phyloP scores from a whole-genome alignment of 768 basidiomycete genomes.

The Russula ochroleuca region DNA sequence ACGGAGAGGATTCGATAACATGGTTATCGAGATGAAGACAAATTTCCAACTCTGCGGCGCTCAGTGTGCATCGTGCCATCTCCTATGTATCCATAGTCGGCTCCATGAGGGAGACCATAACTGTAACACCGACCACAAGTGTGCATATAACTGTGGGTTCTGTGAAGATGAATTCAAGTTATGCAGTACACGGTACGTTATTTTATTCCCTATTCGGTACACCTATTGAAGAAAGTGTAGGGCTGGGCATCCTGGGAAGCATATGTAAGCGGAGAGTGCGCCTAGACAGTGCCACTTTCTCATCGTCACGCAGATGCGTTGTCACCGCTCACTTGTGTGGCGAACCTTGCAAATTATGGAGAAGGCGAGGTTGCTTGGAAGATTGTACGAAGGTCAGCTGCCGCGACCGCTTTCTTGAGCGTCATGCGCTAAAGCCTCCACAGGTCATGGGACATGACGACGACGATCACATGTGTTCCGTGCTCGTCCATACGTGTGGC shows the following conservation, averaged over 20 bases:
- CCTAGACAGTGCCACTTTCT: background rate
- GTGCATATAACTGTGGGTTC: constrained; percentile 44
- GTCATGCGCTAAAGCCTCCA: background rate
- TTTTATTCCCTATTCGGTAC: background rate
- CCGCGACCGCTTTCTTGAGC: too few relatives aligned
- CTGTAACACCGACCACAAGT: constrained; percentile 49
- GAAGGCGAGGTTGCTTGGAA: constrained; percentile 48
- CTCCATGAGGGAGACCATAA: constrained; percentile 48
- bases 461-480: constrained; percentile 51
- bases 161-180: constrained; percentile 34
- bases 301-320: constrained; percentile 41
- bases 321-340: constrained; percentile 52
- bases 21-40: constrained; percentile 44
- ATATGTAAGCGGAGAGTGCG: constrained; percentile 42
- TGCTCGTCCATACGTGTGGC: constrained; percentile 52
- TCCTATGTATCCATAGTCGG: constrained; percentile 46
- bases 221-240: constrained; percentile 31
- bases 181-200: constrained; percentile 47
- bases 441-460: constrained; percentile 48
- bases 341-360: constrained; percentile 43
- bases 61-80: constrained; percentile 45
- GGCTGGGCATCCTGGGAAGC: constrained; percentile 54
- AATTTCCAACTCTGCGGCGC: constrained; percentile 48
- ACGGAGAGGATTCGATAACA: constrained; percentile 42
- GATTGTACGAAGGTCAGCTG: constrained; percentile 50